Conservation (phyloP, 768 basidiomycete genomes). For the Boletus reticuloceps region DNA sequence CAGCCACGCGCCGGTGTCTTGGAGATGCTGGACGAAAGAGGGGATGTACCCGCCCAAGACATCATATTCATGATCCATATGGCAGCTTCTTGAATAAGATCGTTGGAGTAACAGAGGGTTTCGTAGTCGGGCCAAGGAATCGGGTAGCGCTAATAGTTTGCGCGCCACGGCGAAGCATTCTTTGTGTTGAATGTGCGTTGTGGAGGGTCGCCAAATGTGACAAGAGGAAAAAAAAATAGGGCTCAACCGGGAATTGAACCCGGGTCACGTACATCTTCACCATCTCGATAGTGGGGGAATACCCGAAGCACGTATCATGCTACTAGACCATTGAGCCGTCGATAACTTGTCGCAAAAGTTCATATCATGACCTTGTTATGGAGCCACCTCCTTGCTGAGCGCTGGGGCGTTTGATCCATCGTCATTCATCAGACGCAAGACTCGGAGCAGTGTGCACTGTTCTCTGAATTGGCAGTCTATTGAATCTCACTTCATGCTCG, state of each 20-base stretch:
- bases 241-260: conserved; percentile 34
- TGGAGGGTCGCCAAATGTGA: background rate
- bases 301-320: conserved; percentile 37
- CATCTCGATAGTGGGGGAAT: conserved; percentile 14
- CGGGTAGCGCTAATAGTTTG: background rate
- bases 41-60: conserved; percentile 24
- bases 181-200: conserved; percentile 4
- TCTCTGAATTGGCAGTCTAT: too few species aligned
- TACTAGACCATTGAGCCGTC: conserved; percentile 33
- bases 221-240: conserved; percentile 11
- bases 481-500: too few species aligned
- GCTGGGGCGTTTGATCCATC: too few species aligned
- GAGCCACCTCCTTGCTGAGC: too few species aligned
- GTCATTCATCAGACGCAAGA: too few species aligned
- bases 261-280: conserved; percentile 36
- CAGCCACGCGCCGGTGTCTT: conserved; percentile 23
- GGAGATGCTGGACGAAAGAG: conserved; percentile 24
- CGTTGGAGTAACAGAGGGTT: background rate
- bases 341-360: background rate
- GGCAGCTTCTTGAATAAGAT: background rate
- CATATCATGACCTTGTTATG: too few species aligned
- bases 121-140: conserved; percentile 4
- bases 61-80: conserved; percentile 15
- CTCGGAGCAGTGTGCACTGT: too few species aligned
- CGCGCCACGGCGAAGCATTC: conserved; percentile 12